These are phyloP conservation scores for Prunus fruticosa DNA, from an alignment of 306 rosid species.

Conservation along the genomic window DNA sequence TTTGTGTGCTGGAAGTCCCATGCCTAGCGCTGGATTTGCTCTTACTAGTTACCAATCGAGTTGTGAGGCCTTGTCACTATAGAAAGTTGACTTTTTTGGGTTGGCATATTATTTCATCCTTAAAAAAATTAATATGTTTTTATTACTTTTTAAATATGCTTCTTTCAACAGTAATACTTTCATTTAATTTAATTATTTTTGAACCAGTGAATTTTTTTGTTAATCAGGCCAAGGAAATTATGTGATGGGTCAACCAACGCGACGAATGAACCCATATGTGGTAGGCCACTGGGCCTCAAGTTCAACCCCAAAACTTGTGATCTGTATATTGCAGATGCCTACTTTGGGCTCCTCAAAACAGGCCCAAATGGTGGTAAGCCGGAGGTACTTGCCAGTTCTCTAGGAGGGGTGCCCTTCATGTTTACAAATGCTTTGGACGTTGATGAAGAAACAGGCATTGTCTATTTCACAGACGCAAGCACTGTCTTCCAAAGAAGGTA, in stretches of 20 bases:
- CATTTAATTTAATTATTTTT: too few species aligned
- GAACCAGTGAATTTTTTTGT: too few species aligned
- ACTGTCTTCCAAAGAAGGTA: conserved; percentile 56
- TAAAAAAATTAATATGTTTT: too few species aligned
- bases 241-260: conserved; percentile 44
- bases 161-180: too few species aligned
- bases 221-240: conserved; percentile 29
- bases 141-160: too few species aligned
- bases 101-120: too few species aligned
- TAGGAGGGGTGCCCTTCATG: conserved; percentile 37
- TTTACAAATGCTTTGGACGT: conserved; percentile 57
- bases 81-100: too few species aligned
- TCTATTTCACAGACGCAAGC: conserved; percentile 66
- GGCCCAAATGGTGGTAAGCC: conserved; percentile 43
- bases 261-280: conserved; percentile 40
- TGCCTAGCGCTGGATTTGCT: too few species aligned
- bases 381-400: conserved; percentile 35
- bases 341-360: conserved; percentile 44
- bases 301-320: conserved; percentile 28
- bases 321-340: conserved; percentile 53
- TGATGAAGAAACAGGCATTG: conserved; percentile 35
- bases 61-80: not conserved
- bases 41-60: not conserved
- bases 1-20: too few species aligned
- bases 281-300: conserved; percentile 58